These are phyloP conservation scores for Phytopythium kandeliae DNA, from an alignment of 352 stramenopile genomes.

Conservation along the genomic window DNA sequence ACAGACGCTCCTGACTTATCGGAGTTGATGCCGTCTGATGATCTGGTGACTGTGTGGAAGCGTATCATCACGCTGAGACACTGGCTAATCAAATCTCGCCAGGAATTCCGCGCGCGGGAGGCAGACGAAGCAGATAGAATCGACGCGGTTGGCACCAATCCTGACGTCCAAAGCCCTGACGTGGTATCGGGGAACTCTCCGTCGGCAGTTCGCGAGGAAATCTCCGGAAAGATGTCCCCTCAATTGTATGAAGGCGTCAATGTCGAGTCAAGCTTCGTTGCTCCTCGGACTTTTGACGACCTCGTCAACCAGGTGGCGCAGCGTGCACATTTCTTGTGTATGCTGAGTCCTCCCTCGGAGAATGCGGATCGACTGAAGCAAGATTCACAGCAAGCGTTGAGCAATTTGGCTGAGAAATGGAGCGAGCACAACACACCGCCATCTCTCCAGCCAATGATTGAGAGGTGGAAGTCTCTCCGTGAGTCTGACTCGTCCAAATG, in stretches of 20 bases:
- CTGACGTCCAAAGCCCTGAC: neutral
- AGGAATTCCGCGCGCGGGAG: constrained; percentile 70
- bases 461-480: constrained; percentile 73
- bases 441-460: constrained; percentile 81
- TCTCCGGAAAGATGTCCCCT: neutral
- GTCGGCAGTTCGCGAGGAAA: neutral
- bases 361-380: constrained; percentile 52
- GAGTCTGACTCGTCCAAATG: constrained; percentile 80
- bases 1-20: constrained; percentile 34
- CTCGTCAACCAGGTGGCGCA: constrained; percentile 61
- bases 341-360: constrained; percentile 67
- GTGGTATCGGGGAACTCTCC: neutral
- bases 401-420: constrained; percentile 85
- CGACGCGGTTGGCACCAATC: neutral
- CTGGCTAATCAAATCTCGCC: constrained; percentile 77
- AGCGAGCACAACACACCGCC: constrained; percentile 75
- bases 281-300: constrained; percentile 65
- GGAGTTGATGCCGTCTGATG: constrained; percentile 63
- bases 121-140: constrained; percentile 28
- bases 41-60: constrained; percentile 72
- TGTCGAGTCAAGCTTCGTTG: constrained; percentile 52
- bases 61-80: constrained; percentile 73
- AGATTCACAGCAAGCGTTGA: constrained; percentile 70
- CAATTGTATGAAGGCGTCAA: constrained; percentile 22
- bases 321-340: constrained; percentile 67